Evolutionary conservation across 2,329 filamentous ascomycete genomes (phyloP), one percentile per base, ranked within the genome.

Genomic region (Claviceps paspali): DNA sequence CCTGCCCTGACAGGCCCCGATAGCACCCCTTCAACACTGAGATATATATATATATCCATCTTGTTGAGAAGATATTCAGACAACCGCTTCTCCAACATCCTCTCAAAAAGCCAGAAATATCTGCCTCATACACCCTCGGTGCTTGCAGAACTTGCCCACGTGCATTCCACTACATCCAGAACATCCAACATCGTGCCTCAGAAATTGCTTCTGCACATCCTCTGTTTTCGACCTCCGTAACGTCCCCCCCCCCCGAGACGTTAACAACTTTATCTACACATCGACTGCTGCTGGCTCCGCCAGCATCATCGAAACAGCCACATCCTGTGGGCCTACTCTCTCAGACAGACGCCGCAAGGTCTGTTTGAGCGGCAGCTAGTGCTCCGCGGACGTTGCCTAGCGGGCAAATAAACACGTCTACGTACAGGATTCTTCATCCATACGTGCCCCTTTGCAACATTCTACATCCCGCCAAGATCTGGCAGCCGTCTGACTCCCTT

Each of bases 291-390:
- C 82, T 86, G 82, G 83, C 82, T 81, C 73, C 74, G 82, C 85
- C 82, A 88, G 81, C 82, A 73, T 72, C 68, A 62, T 62, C 54
- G 50, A 52, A 62, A 61, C 60, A 63, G 67, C 65, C 68, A 71
- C 67, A 47, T 73, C 70, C 73, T 76, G 81, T 91, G 85, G 84
- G 85, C 83, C 85, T 91, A 86, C 84, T 91, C 82, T 87, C 83
- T 87, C 83, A 82, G 77, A 73, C 85, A 82, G 71, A 82, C 82
- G 71, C 79, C 76, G 76, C 81, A 85, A 80, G 75, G 81, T 87
- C 87, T 84, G 83, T 88, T 85, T 92, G 84, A 76, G 84, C 73
- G 77, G 82, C 78, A 92, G 86, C 85, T 82, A 86, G 85, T 83
- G 86, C 85, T 91, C 82, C 82, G 81, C 79, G 71, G 73, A 75